These are phyloP conservation scores for Dactylellina sp. DNA, from an alignment of 2,329 filamentous ascomycete species.

Conservation along the genomic window DNA sequence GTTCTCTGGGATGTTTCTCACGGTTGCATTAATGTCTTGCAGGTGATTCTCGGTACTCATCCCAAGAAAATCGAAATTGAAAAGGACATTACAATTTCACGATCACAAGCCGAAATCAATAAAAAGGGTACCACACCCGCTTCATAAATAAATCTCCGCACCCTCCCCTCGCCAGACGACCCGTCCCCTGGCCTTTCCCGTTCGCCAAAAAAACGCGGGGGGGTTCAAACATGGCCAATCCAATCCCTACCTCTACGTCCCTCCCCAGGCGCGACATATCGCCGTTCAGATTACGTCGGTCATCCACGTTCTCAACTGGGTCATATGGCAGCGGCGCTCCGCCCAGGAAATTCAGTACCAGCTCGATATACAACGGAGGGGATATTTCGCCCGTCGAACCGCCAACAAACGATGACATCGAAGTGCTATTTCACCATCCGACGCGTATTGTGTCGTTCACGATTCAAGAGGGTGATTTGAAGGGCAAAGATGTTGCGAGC, in stretches of 20 bases:
- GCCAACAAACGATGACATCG: slow-evolving; percentile 43
- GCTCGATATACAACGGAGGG: slow-evolving; percentile 40
- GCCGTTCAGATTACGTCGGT: slow-evolving; percentile 27
- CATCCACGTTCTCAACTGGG: slow-evolving; percentile 28
- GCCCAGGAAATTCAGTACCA: slow-evolving; percentile 42
- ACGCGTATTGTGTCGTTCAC: slow-evolving; percentile 50
- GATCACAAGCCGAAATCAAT: slow-evolving; percentile 43
- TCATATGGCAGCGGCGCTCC: slow-evolving; percentile 12
- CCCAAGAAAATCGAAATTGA: too few species aligned
- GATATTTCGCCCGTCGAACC: slow-evolving; percentile 46
- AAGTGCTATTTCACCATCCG: slow-evolving; percentile 51
- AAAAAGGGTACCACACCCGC: slow-evolving; percentile 26
- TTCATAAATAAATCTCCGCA: slow-evolving; percentile 17
- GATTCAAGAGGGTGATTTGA: slow-evolving; percentile 39
- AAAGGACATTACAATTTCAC: too few species aligned
- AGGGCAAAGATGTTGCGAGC: slow-evolving; percentile 42
- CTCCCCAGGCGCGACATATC: slow-evolving; percentile 34
- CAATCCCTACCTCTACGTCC: slow-evolving; percentile 19
- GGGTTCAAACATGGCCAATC: slow-evolving; percentile 43
- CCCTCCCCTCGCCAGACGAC: slow-evolving; percentile 22
- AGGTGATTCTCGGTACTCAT: slow-evolving; percentile 15
- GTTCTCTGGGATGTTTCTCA: background rate
- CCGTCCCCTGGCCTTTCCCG: background rate
- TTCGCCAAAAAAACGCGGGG: slow-evolving; percentile 41
- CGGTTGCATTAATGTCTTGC: slow-evolving; percentile 12